Evolutionary conservation across 129 eudicot genomes (phyloP).

Genomic region (Lonicera japonica): DNA sequence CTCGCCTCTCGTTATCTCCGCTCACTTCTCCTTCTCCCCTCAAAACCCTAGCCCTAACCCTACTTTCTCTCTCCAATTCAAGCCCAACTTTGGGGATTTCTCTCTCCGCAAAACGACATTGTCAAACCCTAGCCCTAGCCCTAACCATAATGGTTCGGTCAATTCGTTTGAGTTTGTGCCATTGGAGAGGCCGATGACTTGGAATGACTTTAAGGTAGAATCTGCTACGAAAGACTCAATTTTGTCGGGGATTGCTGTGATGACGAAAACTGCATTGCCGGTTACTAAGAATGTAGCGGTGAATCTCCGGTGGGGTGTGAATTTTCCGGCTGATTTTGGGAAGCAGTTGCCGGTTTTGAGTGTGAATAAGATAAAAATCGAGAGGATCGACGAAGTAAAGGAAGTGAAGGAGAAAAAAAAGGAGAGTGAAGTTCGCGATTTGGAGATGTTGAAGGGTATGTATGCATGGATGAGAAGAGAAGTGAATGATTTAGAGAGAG

Average conservation of each 20-base stretch:
- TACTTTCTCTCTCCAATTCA: slow-evolving; percentile 57
- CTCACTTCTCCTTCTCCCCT: slow-evolving; percentile 61
- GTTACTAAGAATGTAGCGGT: slow-evolving; percentile 42
- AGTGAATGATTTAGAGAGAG: slow-evolving; percentile 47
- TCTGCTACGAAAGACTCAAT: slow-evolving; percentile 27
- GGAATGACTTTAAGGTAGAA: slow-evolving; percentile 48
- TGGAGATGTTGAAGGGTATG: slow-evolving; percentile 74
- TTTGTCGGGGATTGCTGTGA: slow-evolving; percentile 42
- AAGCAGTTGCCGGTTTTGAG: slow-evolving; percentile 42
- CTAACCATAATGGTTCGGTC: slow-evolving; percentile 4
- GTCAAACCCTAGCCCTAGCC: slow-evolving; percentile 23
- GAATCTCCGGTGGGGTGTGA: slow-evolving; percentile 68
- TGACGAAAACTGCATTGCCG: slow-evolving; percentile 53
- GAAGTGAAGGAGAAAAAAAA: slow-evolving; percentile 17
- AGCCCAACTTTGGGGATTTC: slow-evolving; percentile 75
- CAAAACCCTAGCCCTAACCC: slow-evolving; percentile 47
- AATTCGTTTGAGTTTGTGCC: slow-evolving; percentile 49
- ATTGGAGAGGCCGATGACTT: slow-evolving; percentile 33
- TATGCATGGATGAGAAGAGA: slow-evolving; percentile 67
- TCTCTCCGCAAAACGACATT: slow-evolving; percentile 53
- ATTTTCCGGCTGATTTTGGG: slow-evolving; percentile 39
- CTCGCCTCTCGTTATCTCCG: slow-evolving; percentile 74
- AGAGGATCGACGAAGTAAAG: slow-evolving; percentile 50
- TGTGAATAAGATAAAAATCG: slow-evolving; percentile 59
- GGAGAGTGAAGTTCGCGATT: slow-evolving; percentile 25